Evolutionary conservation across 1,284 basidiomycete species (phyloP).

Genomic region (Ceratobasidium theobromae): DNA sequence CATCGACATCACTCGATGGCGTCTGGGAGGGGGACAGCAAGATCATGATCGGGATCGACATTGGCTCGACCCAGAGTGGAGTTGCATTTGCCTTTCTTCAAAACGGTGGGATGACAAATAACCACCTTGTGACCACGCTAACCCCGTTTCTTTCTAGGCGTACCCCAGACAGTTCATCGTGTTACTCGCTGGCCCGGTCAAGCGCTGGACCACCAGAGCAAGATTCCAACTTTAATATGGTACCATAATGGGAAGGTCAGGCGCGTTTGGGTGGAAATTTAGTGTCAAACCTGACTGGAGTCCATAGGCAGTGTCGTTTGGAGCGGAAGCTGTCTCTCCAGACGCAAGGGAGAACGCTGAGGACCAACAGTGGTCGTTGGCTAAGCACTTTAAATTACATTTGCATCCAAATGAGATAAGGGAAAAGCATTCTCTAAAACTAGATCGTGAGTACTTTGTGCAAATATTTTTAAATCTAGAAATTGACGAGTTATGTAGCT

Average conservation of each 20-base stretch:
- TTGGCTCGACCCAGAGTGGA: constrained; percentile 33
- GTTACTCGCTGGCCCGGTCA: constrained; percentile 34
- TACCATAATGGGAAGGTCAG: constrained; percentile 8
- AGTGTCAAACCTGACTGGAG: neutral
- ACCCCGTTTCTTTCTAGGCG: neutral
- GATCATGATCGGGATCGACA: constrained; percentile 32
- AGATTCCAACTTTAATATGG: constrained; percentile 33
- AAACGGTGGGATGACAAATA: constrained; percentile 1
- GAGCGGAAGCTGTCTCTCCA: constrained; percentile 19
- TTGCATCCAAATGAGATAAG: constrained; percentile 32
- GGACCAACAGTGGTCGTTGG: constrained; percentile 30
- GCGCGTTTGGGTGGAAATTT: neutral
- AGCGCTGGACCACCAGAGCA: constrained; percentile 15
- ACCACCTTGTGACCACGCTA: neutral
- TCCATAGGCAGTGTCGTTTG: constrained; percentile 30
- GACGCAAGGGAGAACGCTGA: constrained; percentile 16
- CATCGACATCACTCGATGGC: too few relatives aligned
- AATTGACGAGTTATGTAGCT: neutral
- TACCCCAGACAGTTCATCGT: constrained; percentile 6
- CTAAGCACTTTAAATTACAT: constrained; percentile 33
- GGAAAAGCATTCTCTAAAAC: neutral
- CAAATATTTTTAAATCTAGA: too few relatives aligned
- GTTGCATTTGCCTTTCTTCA: constrained; percentile 27
- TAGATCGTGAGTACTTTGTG: constrained; percentile 11
- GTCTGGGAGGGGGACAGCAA: constrained; percentile 31